phyloP scores from a whole-genome alignment of 1,284 basidiomycete genomes.

The Cystobasidium pallidum region DNA sequence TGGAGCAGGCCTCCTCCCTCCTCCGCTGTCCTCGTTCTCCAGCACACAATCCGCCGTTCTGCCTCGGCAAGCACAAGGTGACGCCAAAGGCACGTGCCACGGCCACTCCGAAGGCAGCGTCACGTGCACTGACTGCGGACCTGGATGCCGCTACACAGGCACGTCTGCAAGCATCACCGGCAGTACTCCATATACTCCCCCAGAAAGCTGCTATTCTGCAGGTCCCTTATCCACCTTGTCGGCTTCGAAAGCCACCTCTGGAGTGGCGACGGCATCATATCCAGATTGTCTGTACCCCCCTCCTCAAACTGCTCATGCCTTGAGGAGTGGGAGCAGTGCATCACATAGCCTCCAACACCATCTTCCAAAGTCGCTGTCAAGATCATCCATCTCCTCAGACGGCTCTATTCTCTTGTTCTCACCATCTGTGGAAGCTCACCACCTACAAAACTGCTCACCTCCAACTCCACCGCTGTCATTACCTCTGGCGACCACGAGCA shows the following conservation, averaged over 20 bases:
- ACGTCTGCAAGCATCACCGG: not conserved
- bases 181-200: too few relatives aligned
- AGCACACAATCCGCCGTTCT: not conserved
- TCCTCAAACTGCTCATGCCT: not conserved
- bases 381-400: constrained; percentile 19
- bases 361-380: constrained; percentile 17
- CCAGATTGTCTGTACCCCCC: not conserved
- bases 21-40: not conserved
- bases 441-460: constrained; percentile 10
- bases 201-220: too few relatives aligned
- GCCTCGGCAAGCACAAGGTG: not conserved
- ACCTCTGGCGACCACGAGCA: not conserved
- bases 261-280: not conserved
- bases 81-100: not conserved
- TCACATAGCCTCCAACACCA: not conserved
- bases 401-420: constrained; percentile 12
- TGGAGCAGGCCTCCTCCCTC: not conserved
- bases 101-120: not conserved
- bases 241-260: not conserved
- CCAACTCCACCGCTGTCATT: constrained; percentile 7
- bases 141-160: not conserved
- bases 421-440: not conserved
- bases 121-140: not conserved
- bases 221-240: not conserved
- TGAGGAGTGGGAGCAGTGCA: not conserved